Percentiles rank a stretch among this genome's conserved stretches.
These are phyloP conservation scores for Fusarium dimerum DNA, from an alignment of 2,329 filamentous ascomycete genomes.

Conservation along the genomic window DNA sequence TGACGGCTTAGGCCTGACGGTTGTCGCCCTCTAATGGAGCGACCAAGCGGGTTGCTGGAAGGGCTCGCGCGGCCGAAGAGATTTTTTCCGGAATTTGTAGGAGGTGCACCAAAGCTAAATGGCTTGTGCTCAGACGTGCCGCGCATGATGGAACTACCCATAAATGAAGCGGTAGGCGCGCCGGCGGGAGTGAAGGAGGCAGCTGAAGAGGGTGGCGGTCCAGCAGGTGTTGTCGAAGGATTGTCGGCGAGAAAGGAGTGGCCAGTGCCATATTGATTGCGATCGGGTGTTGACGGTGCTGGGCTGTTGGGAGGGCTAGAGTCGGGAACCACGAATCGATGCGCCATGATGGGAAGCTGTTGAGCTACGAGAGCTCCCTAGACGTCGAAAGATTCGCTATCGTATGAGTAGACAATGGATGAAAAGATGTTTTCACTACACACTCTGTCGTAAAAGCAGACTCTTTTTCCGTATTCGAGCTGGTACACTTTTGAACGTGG, in stretches of 20 bases:
- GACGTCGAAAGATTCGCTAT: constrained; percentile 10
- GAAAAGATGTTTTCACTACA: background rate
- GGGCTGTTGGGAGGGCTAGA: constrained; percentile 44
- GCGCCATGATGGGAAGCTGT: constrained; percentile 37
- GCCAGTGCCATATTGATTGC: constrained; percentile 35
- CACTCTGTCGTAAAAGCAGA: constrained; percentile 3
- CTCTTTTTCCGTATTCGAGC: constrained; percentile 14
- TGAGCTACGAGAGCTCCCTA: constrained; percentile 19
- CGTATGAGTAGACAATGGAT: constrained; percentile 9
- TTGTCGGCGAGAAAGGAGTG: constrained; percentile 44
- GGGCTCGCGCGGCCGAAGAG: constrained; percentile 40
- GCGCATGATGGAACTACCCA: constrained; percentile 56
- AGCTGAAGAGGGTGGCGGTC: constrained; percentile 52
- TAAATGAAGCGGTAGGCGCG: constrained; percentile 55
- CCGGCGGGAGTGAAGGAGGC: constrained; percentile 59
- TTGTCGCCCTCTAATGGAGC: constrained; percentile 45
- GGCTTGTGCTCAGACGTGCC: constrained; percentile 42
- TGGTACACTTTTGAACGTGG: background rate
- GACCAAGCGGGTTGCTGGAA: constrained; percentile 47
- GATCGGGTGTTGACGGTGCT: constrained; percentile 53
- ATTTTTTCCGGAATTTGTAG: constrained; percentile 33
- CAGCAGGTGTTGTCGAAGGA: constrained; percentile 56
- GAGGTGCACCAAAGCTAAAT: constrained; percentile 38
- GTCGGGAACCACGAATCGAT: constrained; percentile 45
- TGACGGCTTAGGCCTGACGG: constrained; percentile 55